phyloP scores from a whole-genome alignment of 345 rosid genomes.

The Populus deltoides region DNA sequence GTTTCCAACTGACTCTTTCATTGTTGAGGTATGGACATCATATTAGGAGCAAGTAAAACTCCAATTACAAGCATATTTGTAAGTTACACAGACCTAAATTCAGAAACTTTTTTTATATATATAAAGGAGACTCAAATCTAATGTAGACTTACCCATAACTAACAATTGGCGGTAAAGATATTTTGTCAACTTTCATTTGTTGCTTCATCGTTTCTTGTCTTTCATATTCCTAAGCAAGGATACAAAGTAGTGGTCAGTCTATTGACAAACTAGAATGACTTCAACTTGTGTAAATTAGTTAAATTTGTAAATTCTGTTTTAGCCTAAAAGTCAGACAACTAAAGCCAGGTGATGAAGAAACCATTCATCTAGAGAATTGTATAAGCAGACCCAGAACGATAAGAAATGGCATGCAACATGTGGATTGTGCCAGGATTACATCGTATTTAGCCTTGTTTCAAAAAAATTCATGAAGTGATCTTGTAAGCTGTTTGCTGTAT shows the following conservation, averaged over 20 bases:
- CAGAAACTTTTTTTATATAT: not conserved
- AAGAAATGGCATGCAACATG: not conserved
- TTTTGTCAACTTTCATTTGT: constrained; percentile 55
- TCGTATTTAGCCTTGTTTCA: no score
- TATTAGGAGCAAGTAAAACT: not conserved
- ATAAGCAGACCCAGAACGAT: not conserved
- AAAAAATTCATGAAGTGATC: not conserved
- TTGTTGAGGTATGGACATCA: not conserved
- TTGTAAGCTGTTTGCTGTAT: not conserved
- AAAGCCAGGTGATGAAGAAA: not conserved
- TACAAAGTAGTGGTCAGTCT: not conserved
- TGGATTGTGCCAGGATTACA: not conserved
- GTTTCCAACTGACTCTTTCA: not conserved
- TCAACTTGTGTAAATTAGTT: not conserved
- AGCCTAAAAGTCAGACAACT: not conserved
- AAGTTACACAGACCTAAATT: not conserved
- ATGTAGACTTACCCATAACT: constrained; percentile 59
- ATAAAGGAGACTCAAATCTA: not conserved
- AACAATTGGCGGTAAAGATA: constrained; percentile 56
- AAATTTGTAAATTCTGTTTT: not conserved
- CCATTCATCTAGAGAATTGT: not conserved
- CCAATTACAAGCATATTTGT: not conserved
- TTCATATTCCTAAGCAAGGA: constrained; percentile 62
- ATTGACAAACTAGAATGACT: not conserved
- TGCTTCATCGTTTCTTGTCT: constrained; percentile 72